Evolutionary conservation across 495 filamentous ascomycete genomes (phyloP).

Genomic region (Patellaria atrata): DNA sequence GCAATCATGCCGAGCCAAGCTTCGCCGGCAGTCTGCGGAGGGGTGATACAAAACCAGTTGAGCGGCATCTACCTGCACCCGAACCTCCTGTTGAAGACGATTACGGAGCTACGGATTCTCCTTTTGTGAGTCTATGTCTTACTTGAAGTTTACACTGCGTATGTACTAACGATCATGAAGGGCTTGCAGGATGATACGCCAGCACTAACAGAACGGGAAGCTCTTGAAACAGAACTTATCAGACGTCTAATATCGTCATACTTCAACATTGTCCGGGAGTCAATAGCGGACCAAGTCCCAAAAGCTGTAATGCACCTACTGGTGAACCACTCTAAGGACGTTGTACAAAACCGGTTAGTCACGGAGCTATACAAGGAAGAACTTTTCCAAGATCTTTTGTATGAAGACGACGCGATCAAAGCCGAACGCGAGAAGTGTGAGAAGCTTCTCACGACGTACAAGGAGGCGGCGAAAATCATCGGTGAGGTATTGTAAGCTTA

Average conservation of each 20-base stretch:
- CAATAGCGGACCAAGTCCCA: conserved; percentile 92
- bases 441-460: conserved; percentile 82
- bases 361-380: conserved; percentile 90
- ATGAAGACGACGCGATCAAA: conserved; percentile 95
- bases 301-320: conserved; percentile 98
- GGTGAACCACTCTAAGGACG: conserved; percentile 95
- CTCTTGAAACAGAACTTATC: conserved; percentile 94
- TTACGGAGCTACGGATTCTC: background rate
- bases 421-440: conserved; percentile 97
- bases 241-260: conserved; percentile 91
- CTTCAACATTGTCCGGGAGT: conserved; percentile 96
- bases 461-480: conserved; percentile 93
- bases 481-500: conserved; percentile 79
- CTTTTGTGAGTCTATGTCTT: background rate
- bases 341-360: conserved; percentile 89
- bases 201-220: conserved; percentile 83
- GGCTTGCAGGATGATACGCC: conserved; percentile 42
- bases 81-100: conserved; percentile 4
- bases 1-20: conserved; percentile 59
- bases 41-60: conserved; percentile 43
- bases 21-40: conserved; percentile 74
- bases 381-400: conserved; percentile 84
- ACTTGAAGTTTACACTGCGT: conserved; percentile 24
- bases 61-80: conserved; percentile 15
- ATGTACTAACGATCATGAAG: too few relatives aligned